Conservation (phyloP, 345 rosid genomes). For the Corchorus capsularis region DNA sequence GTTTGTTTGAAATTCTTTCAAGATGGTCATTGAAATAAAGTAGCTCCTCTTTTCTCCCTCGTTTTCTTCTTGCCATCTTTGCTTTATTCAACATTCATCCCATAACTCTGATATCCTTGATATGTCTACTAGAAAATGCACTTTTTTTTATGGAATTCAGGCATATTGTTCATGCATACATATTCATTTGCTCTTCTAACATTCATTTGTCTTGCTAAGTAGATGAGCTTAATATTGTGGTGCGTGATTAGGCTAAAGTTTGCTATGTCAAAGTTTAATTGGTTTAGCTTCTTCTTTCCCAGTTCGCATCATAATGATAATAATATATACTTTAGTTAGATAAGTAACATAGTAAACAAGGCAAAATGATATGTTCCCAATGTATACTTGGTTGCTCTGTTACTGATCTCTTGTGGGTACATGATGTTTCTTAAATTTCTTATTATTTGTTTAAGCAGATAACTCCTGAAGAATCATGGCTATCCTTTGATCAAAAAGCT, state of each 20-base stretch:
- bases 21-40: not conserved
- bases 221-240: not conserved
- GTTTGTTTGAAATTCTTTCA: not conserved
- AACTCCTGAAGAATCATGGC: slow-evolving; percentile 85
- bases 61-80: not conserved
- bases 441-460: slow-evolving; percentile 46
- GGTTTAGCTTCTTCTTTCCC: not conserved
- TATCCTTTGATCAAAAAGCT: slow-evolving; percentile 78
- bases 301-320: not conserved
- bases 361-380: not conserved
- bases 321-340: not conserved
- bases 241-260: not conserved
- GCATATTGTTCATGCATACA: not conserved
- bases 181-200: not conserved
- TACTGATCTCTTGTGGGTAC: not conserved
- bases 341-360: not conserved
- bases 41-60: not conserved
- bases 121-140: not conserved
- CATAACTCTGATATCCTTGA: not conserved
- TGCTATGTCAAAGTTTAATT: not conserved
- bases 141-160: not conserved
- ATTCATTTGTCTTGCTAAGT: not conserved
- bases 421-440: not conserved
- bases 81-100: not conserved
- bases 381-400: not conserved